Percentiles rank a stretch among this genome's conserved stretches.
These are phyloP conservation scores for Papiliotrema flavescens DNA, from an alignment of 1,284 basidiomycete genomes.

Conservation along the genomic window DNA sequence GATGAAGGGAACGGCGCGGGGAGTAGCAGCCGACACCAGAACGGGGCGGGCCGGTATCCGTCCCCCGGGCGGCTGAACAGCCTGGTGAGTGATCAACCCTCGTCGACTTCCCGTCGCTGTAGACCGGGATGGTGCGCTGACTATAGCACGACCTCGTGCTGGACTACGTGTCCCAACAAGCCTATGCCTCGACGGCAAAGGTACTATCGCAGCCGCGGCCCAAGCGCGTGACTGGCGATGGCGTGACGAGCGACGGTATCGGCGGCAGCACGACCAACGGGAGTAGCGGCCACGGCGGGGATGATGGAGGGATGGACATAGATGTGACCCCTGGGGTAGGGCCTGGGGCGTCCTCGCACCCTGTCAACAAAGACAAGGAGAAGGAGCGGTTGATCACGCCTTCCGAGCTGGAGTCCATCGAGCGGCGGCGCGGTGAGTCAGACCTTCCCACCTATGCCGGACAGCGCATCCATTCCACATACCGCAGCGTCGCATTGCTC, in stretches of 20 bases:
- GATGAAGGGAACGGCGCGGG: too few species aligned
- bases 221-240: not conserved
- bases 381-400: constrained; percentile 14
- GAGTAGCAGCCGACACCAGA: not conserved
- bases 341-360: not conserved
- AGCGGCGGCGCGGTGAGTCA: constrained; percentile 34
- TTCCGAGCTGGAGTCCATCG: constrained; percentile 24
- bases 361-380: not conserved
- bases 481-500: not conserved
- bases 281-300: constrained; percentile 4
- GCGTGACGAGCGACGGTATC: not conserved
- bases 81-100: constrained; percentile 2
- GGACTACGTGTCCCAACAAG: constrained; percentile 40
- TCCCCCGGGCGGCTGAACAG: constrained; percentile 3
- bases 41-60: not conserved
- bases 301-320: constrained; percentile 6
- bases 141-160: constrained; percentile 42
- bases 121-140: not conserved
- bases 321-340: not conserved
- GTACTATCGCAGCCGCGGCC: constrained; percentile 15
- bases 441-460: not conserved
- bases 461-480: not conserved
- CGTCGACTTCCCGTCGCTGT: constrained; percentile 1
- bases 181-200: constrained; percentile 34
- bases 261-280: constrained; percentile 8